phyloP scores from a whole-genome alignment of 2,329 filamentous ascomycete genomes.

The Graphilbum sp. region DNA sequence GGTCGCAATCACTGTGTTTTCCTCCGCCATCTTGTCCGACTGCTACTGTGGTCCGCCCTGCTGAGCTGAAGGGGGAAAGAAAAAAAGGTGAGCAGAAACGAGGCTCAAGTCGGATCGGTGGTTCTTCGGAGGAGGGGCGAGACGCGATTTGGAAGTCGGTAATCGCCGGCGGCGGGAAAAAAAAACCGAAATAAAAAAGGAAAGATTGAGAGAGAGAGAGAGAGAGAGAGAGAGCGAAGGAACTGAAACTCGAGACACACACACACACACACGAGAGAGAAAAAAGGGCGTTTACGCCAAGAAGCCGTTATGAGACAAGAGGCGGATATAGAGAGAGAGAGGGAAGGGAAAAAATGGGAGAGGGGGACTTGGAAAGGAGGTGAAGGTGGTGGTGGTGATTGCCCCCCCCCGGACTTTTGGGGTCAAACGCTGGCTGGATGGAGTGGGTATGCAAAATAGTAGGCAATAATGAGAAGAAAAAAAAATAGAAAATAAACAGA shows the following conservation, averaged over 20 bases:
- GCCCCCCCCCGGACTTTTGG: slow-evolving; percentile 6
- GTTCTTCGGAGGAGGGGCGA: too few relatives aligned
- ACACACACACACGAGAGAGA: too few relatives aligned
- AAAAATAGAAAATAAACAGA: neutral
- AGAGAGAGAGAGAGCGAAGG: neutral
- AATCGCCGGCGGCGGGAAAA: neutral
- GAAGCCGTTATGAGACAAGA: neutral
- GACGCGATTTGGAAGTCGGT: too few relatives aligned
- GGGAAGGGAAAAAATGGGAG: neutral
- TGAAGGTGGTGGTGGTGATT: slow-evolving; percentile 3
- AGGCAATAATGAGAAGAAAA: neutral
- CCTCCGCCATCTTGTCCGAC: neutral
- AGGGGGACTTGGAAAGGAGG: slow-evolving; percentile 2
- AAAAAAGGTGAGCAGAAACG: neutral
- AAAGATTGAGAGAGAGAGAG: neutral
- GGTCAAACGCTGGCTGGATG: neutral
- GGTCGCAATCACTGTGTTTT: neutral
- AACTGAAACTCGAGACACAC: too few relatives aligned
- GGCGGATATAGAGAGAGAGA: neutral
- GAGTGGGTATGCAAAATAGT: slow-evolving; percentile 5
- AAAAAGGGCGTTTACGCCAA: neutral
- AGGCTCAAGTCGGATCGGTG: too few relatives aligned
- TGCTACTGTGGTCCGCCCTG: neutral
- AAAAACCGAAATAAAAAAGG: neutral
- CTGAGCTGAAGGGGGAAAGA: neutral